phyloP scores from a whole-genome alignment of 495 filamentous ascomycete species.

The Neurospora sp. region DNA sequence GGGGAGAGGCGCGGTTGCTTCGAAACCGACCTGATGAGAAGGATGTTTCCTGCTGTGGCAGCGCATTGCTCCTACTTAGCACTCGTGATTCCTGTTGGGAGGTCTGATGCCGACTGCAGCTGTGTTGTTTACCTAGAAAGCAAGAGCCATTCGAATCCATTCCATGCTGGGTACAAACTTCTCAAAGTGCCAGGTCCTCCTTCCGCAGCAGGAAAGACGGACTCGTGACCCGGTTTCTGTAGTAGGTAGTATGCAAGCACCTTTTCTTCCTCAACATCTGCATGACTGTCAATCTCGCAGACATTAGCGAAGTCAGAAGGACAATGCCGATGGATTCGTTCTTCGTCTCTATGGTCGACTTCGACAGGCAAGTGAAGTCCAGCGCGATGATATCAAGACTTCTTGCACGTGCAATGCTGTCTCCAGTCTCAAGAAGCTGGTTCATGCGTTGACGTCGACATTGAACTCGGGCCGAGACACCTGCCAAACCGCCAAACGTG shows the following conservation, averaged over 20 bases:
- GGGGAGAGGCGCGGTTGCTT: background rate
- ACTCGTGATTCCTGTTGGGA: background rate
- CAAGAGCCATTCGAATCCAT: background rate
- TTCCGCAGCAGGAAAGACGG: background rate
- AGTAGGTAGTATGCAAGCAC: background rate
- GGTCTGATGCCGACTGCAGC: background rate
- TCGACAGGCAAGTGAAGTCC: background rate
- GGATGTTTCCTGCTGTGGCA: background rate
- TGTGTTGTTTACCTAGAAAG: background rate
- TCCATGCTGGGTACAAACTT: background rate
- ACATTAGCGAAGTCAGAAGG: background rate
- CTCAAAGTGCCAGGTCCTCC: background rate
- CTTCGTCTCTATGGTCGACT: background rate
- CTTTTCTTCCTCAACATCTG: background rate
- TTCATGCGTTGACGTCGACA: background rate
- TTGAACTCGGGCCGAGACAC: background rate
- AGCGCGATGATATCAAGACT: background rate
- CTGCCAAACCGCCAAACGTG: background rate
- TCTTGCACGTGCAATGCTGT: background rate
- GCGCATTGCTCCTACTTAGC: background rate
- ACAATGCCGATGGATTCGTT: background rate
- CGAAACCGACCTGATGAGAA: background rate
- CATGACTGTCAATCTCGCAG: background rate
- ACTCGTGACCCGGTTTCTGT: background rate
- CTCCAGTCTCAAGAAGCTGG: background rate